These are phyloP conservation scores for Plasmodium cynomolgi DNA, from an alignment of 169 alveolate species.

Conservation along the genomic window DNA sequence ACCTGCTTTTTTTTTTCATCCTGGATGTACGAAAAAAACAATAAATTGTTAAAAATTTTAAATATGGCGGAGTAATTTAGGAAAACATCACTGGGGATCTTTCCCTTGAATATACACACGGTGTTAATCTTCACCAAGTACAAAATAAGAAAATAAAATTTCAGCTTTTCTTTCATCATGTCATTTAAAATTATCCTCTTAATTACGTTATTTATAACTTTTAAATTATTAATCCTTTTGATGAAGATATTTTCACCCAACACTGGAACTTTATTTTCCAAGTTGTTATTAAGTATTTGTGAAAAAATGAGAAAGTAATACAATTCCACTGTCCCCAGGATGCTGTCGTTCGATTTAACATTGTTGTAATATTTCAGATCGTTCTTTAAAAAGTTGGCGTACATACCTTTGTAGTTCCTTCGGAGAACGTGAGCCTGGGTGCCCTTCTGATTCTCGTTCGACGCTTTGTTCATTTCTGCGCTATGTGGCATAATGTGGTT, in stretches of 20 bases:
- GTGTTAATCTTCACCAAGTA: slow-evolving; percentile 48
- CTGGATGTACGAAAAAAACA: slow-evolving; percentile 36
- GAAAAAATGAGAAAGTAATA: slow-evolving; percentile 54
- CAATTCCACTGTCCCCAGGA: slow-evolving; percentile 32
- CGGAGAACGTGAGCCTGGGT: not conserved
- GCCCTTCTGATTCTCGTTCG: not conserved
- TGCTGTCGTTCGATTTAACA: slow-evolving; percentile 35
- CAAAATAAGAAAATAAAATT: slow-evolving; percentile 50
- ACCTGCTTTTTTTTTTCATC: slow-evolving; percentile 21
- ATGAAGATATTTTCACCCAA: slow-evolving; percentile 65
- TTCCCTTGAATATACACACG: not conserved
- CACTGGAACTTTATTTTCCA: slow-evolving; percentile 41
- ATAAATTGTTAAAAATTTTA: slow-evolving; percentile 45
- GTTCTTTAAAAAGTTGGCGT: slow-evolving; percentile 3
- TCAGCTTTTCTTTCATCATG: slow-evolving; percentile 53
- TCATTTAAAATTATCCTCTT: slow-evolving; percentile 59
- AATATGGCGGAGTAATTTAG: slow-evolving; percentile 41
- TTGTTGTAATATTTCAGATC: slow-evolving; percentile 35
- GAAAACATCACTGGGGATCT: slow-evolving; percentile 11
- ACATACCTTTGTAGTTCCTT: slow-evolving; percentile 15
- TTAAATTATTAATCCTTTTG: slow-evolving; percentile 58
- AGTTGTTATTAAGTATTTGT: slow-evolving; percentile 63
- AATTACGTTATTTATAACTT: slow-evolving; percentile 48
- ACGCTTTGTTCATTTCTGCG: not conserved
- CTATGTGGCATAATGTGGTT: not conserved